Percentiles rank a stretch among this genome's conserved stretches.
phyloP scores from a whole-genome alignment of 345 rosid genomes.

The Populus simonii region DNA sequence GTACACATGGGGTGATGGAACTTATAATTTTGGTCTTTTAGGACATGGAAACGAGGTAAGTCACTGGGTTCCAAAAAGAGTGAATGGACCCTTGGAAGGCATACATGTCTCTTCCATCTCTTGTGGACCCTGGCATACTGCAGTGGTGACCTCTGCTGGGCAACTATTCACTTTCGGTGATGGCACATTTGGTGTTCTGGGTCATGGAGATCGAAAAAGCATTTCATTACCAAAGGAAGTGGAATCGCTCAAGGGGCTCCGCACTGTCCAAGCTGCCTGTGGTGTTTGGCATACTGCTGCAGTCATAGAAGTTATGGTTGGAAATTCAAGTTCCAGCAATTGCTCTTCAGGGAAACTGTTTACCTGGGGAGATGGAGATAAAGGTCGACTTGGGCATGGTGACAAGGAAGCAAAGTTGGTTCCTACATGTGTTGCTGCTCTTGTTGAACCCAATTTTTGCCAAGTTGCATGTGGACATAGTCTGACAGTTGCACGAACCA shows the following conservation, averaged over 20 bases:
- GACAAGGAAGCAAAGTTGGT: conserved; percentile 86
- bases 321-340: conserved; percentile 85
- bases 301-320: conserved; percentile 94
- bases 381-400: conserved; percentile 96
- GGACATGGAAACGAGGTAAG: conserved; percentile 79
- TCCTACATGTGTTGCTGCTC: conserved; percentile 96
- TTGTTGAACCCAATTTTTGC: conserved; percentile 89
- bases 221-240: conserved; percentile 69
- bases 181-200: conserved; percentile 79
- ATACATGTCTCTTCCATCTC: conserved; percentile 72
- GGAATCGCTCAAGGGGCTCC: conserved; percentile 72
- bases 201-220: conserved; percentile 69
- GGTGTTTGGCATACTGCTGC: conserved; percentile 95
- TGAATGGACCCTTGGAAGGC: conserved; percentile 73
- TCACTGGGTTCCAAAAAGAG: conserved; percentile 76
- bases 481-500: conserved; percentile 83
- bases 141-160: conserved; percentile 72
- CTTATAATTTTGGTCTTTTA: conserved; percentile 67
- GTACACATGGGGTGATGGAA: conserved; percentile 80
- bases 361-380: conserved; percentile 99
- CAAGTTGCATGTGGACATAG: conserved; percentile 97
- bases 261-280: conserved; percentile 75
- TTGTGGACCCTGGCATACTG: conserved; percentile 89
- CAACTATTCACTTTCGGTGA: conserved; percentile 77
- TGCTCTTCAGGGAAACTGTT: conserved; percentile 92